Evolutionary conservation across 805 yeast genomes (phyloP), one percentile per base, ranked within the genome.

Genomic region (Ogataea chonburiensis): DNA sequence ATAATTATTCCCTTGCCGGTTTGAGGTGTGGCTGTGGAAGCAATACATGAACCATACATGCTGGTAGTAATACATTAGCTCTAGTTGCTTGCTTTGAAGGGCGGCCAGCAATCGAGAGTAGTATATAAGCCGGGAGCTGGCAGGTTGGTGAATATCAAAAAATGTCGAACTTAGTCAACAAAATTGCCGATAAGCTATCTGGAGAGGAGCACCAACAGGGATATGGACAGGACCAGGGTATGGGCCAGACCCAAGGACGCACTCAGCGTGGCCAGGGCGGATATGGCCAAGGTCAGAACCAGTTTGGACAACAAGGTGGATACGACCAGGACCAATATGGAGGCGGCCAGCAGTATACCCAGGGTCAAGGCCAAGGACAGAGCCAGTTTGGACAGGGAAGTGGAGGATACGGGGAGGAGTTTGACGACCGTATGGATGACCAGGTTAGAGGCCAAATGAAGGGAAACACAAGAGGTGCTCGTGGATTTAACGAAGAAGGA

Each of bases 381-480:
- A 14, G 17, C 14, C 31, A 28, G 14, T 17, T 6, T 28, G 30
- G 33, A 7, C 14, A 10, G 11, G 24, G 17, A 12, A 22, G 24
- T 7, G 29, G 22, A 11, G 31, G 18, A n/a, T 19, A 7, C 10
- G 22, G 22, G 7, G 33, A 30, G 6, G 31, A 35, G 2, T 38
- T 32, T 20, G 38, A 42, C 17, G 31, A 40, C 22, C 21, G 28
- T 11, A 40, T 44, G 48, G 31, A 40, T 21, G 29, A 29, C n/a
- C 23, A 30, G n/a, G 48, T 40, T 22, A 21, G 48, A 14, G 26
- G 19, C 16, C 35, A 40, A 35, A 44, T 44, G 48, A 37, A 34
- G 9, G 44, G 42, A 5, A 43, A 43, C 34, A 24, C 24, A 7
- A 19, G n/a, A n/a, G n/a, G 29, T 13, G 48, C 43, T 22, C 22